Evolutionary conservation across 1,284 basidiomycete species (phyloP), one percentile per base, ranked within the genome.

Genomic region (Lentinula novae-zelandiae): DNA sequence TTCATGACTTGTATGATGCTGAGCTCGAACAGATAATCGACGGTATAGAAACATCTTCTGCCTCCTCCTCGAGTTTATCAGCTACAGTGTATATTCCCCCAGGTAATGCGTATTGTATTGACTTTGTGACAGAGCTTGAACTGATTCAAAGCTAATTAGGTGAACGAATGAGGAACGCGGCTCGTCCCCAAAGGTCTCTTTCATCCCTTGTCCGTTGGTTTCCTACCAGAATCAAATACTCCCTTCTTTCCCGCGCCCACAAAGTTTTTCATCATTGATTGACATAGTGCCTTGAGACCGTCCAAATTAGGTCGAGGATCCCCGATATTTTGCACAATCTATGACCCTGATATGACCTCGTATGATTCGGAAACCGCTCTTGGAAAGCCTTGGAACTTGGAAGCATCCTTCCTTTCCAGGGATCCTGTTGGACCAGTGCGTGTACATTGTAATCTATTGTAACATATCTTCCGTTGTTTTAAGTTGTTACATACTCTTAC

Each of bases 1-100:
- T 63, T 31, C 33, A 63, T 27, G 62, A 63, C 46, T 42, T 63
- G 22, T 60, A 63, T 38, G 62, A 63, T 46, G 62, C 56, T 10
- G 59, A 63, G 27, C 56, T 63, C 6, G 62, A 63, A 20, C 50
- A 50, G 17, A 60, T 63, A 56, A 54, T 63, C 20, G 59, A 63
- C 38, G 62, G 61, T n/a, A 22, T 57, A 7, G 34, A 57, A 34
- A 22, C 58, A 13, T 63, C 59, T 17, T 60, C 54, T 7, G 50
- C 7, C 13, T 54, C 59, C 13, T 53, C 56, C 10, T 56, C 44
- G 1, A 38, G 55, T 13, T 31, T 53, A 34, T 60, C 59, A n/a
- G 56, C 52, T 46, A 51, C 61, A 12, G 56, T 63, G 22, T 61
- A 63, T 56, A 44, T 63, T 33, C 62, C 62, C 5, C 59, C 55